These are phyloP conservation scores for Truncatella angustata DNA, from an alignment of 2,329 filamentous ascomycete species.

Conservation along the genomic window DNA sequence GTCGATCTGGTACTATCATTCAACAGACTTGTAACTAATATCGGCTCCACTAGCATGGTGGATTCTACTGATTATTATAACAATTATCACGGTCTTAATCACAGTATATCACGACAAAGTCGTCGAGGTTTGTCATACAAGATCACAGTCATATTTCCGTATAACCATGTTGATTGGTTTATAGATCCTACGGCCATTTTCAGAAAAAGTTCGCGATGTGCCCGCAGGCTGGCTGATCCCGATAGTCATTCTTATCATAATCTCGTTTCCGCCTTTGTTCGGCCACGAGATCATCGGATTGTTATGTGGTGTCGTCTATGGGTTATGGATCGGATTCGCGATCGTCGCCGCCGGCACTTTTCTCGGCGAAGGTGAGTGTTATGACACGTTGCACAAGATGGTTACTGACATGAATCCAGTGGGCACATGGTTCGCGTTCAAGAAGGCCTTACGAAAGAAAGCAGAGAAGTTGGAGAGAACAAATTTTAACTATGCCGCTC, in stretches of 20 bases:
- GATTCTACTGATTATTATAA: conserved; percentile 27
- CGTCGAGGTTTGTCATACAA: conserved; percentile 26
- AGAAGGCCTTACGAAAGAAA: conserved; percentile 32
- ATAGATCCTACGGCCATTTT: conserved; percentile 32
- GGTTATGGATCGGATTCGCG: conserved; percentile 38
- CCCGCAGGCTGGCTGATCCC: conserved; percentile 39
- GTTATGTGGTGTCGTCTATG: conserved; percentile 39
- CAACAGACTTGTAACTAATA: neutral
- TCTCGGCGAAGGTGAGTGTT: conserved; percentile 33
- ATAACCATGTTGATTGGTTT: neutral
- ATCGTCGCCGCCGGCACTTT: conserved; percentile 40
- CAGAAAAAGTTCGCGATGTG: conserved; percentile 34
- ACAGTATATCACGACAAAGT: conserved; percentile 37
- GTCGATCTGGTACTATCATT: conserved; percentile 6
- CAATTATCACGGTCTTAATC: conserved; percentile 30
- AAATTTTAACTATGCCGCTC: conserved; percentile 37
- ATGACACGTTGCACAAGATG: neutral
- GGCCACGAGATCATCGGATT: conserved; percentile 40
- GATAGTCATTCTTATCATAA: conserved; percentile 34
- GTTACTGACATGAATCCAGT: conserved; percentile 16
- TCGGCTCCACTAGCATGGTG: conserved; percentile 17
- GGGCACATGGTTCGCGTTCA: conserved; percentile 40
- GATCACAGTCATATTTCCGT: no score
- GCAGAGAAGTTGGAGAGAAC: conserved; percentile 37
- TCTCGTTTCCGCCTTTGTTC: conserved; percentile 41